phyloP scores from a whole-genome alignment of 1,284 basidiomycete species.

The Papiliotrema terrestris region DNA sequence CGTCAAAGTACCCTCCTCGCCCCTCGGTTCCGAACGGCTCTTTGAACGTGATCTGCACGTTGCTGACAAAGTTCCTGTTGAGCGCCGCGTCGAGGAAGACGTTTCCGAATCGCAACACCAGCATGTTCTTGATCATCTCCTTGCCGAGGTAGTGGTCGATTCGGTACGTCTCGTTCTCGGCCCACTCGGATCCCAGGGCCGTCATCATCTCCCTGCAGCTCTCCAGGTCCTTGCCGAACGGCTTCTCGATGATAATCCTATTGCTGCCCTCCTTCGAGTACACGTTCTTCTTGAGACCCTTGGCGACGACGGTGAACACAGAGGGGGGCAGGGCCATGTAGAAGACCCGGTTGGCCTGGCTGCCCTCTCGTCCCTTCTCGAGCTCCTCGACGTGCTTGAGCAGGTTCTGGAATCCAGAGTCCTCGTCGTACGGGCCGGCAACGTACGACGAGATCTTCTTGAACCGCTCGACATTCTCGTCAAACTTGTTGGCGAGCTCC shows the following conservation, averaged over 20 bases:
- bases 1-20: slow-evolving; percentile 96
- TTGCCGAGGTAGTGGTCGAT: slow-evolving; percentile 98
- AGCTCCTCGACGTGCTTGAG: slow-evolving; percentile 71
- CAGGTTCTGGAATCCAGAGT: slow-evolving; percentile 69
- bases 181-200: slow-evolving; percentile 80
- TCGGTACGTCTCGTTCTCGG: slow-evolving; percentile 93
- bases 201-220: slow-evolving; percentile 76
- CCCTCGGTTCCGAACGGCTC: slow-evolving; percentile 97
- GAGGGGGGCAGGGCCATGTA: slow-evolving; percentile 92
- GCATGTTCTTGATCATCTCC: slow-evolving; percentile 97
- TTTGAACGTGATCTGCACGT: slow-evolving; percentile 97
- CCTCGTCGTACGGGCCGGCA: slow-evolving; percentile 81
- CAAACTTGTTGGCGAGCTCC: slow-evolving; percentile 42
- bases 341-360: slow-evolving; percentile 67
- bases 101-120: slow-evolving; percentile 91
- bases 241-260: slow-evolving; percentile 93
- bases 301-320: slow-evolving; percentile 84
- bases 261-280: slow-evolving; percentile 71
- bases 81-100: slow-evolving; percentile 78
- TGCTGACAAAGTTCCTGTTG: slow-evolving; percentile 91
- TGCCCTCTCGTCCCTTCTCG: slow-evolving; percentile 61
- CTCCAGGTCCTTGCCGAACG: slow-evolving; percentile 89
- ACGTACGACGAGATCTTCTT: slow-evolving; percentile 75
- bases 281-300: slow-evolving; percentile 74
- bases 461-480: slow-evolving; percentile 71